Evolutionary conservation across 139 green algal species (phyloP), one percentile per base, ranked within the genome.

Genomic region (Raphidocelis subcapitata): DNA sequence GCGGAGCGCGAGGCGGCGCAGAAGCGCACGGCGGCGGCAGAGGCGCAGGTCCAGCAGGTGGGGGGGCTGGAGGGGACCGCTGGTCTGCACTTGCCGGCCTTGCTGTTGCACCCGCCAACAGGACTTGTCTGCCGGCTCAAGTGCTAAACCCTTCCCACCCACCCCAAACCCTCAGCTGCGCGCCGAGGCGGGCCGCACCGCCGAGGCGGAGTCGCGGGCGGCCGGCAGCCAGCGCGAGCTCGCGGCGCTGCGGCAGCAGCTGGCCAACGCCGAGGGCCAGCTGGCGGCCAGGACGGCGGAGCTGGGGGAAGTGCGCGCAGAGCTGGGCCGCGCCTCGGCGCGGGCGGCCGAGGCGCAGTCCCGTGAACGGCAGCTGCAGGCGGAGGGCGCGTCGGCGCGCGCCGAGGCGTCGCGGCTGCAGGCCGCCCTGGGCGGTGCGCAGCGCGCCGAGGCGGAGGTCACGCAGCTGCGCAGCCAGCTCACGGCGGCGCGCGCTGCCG

Each of bases 11-110:
- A 76, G 24, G 55, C 62, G 31, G 72, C 72, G 1, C 31, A 44
- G 31, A 29, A n/a, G 3, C 37, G 49, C 8, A 62, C 63, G 5
- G 33, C 57, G 52, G 35, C 31, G 32, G 56, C 59, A 70, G 74
- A 80, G 57, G 35, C 47, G 28, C 31, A 60, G 29, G 52, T 70
- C 21, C 24, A 26, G 21, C 37, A 74, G 56, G 65, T 70, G 60
- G 15, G 56, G 15, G 41, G 41, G 41, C 8, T 12, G 41, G 41
- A 12, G 8, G 41, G 41, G 41, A 49, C 8, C 12, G 41, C 41
- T n/a, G n/a, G 41, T 12, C 41, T 49, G 41, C 8, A 49, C 8
- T 8, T 20, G 8, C 41, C 8, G 41, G 8, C 41, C 12, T 49
- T 49, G 8, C 41, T 20, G 8, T 49, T 12, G 12, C 8, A 12